Evolutionary conservation across 2,329 filamentous ascomycete species (phyloP).

Genomic region (Penicillium sp.): DNA sequence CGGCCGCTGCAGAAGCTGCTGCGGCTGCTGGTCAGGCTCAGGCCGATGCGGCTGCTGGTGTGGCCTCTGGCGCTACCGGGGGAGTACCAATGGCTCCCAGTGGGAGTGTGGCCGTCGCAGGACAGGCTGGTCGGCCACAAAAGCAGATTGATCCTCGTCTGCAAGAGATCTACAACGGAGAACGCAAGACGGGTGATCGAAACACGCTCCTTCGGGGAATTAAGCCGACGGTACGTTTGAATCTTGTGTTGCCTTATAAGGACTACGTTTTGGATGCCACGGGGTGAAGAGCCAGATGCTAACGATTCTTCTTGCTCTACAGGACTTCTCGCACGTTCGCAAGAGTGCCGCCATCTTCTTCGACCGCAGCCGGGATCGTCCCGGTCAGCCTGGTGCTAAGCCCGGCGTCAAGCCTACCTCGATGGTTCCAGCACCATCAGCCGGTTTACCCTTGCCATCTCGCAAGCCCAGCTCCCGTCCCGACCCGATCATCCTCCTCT

Average conservation of each 20-base stretch:
- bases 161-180: slow-evolving; percentile 82
- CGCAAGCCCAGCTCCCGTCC: slow-evolving; percentile 45
- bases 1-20: slow-evolving; percentile 40
- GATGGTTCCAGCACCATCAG: slow-evolving; percentile 31
- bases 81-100: slow-evolving; percentile 37
- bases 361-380: slow-evolving; percentile 44
- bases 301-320: slow-evolving; percentile 6
- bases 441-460: slow-evolving; percentile 30
- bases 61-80: slow-evolving; percentile 47
- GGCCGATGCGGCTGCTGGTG: slow-evolving; percentile 43
- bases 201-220: slow-evolving; percentile 82
- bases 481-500: slow-evolving; percentile 92
- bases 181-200: slow-evolving; percentile 85
- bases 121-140: slow-evolving; percentile 44
- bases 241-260: background rate
- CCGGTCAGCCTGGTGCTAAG: slow-evolving; percentile 31
- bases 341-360: slow-evolving; percentile 78
- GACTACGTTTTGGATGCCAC: background rate
- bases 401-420: slow-evolving; percentile 28
- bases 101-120: slow-evolving; percentile 34
- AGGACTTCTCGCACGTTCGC: slow-evolving; percentile 93
- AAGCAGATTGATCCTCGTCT: slow-evolving; percentile 75
- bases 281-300: background rate
- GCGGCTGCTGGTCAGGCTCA: slow-evolving; percentile 37
- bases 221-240: slow-evolving; percentile 66